Conservation (phyloP, 2,329 filamentous ascomycete genomes). For the Chalaropsis ovoidea region DNA sequence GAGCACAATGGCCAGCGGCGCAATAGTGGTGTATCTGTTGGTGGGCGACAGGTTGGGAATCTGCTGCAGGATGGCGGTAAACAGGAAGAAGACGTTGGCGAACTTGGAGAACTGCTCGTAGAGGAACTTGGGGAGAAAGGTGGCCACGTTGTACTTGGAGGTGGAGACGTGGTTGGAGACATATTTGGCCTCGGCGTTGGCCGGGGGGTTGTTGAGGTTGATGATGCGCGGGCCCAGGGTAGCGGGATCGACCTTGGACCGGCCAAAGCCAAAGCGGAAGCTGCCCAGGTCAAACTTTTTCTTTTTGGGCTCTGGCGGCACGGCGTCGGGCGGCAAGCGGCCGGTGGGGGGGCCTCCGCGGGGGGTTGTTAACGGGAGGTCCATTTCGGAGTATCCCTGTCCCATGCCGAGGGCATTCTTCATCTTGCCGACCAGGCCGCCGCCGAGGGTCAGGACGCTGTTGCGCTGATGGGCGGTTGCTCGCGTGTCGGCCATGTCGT, state of each 20-base stretch:
- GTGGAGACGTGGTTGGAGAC: constrained; percentile 96
- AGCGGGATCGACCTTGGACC: constrained; percentile 75
- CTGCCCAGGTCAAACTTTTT: constrained; percentile 59
- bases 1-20: constrained; percentile 79
- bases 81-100: constrained; percentile 98
- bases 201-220: constrained; percentile 89
- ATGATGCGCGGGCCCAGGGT: constrained; percentile 87
- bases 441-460: constrained; percentile 77
- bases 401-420: constrained; percentile 88
- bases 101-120: constrained; percentile 99
- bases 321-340: constrained; percentile 31
- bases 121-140: constrained; percentile 92
- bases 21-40: constrained; percentile 92
- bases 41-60: constrained; percentile 92
- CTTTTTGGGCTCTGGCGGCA: constrained; percentile 35
- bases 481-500: constrained; percentile 29
- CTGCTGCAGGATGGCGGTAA: constrained; percentile 88
- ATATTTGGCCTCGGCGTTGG: constrained; percentile 81
- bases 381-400: constrained; percentile 91
- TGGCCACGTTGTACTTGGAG: constrained; percentile 89
- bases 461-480: constrained; percentile 65
- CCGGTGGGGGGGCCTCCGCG: constrained; percentile 32
- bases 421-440: constrained; percentile 73
- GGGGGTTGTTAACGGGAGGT: constrained; percentile 78
- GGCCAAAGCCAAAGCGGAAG: constrained; percentile 88